A percentile compares a stretch with the other conserved stretches of the same genome.
These are phyloP conservation scores for Arthrobotrys conoides DNA, from an alignment of 2,329 filamentous ascomycete genomes.

Conservation along the genomic window DNA sequence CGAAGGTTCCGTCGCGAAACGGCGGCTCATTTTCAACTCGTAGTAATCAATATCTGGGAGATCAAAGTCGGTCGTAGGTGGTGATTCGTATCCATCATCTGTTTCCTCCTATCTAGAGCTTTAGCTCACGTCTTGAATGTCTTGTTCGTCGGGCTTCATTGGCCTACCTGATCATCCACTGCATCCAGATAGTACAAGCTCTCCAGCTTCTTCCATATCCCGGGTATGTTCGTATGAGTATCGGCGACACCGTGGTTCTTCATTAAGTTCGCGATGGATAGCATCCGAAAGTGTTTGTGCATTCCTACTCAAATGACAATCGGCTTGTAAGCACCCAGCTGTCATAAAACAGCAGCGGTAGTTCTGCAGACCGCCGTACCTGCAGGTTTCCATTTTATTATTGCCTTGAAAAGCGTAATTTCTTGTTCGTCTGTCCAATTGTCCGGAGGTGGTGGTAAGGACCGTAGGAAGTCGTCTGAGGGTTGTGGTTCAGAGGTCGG, in stretches of 20 bases:
- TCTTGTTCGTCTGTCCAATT: conserved; percentile 97
- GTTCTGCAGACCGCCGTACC: conserved; percentile 70
- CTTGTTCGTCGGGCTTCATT: not conserved
- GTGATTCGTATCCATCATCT: conserved; percentile 61
- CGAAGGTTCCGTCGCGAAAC: conserved; percentile 58
- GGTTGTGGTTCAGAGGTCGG: conserved; percentile 68
- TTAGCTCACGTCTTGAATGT: not conserved
- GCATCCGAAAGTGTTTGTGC: conserved; percentile 94
- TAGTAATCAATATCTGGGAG: conserved; percentile 61
- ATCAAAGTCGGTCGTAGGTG: conserved; percentile 51
- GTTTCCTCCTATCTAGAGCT: conserved; percentile 56
- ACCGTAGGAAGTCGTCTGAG: conserved; percentile 43
- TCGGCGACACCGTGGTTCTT: conserved; percentile 84
- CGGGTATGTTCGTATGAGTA: conserved; percentile 87
- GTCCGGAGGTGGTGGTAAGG: conserved; percentile 68
- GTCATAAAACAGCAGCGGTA: not conserved
- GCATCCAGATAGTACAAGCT: conserved; percentile 87
- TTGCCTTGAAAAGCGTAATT: conserved; percentile 89
- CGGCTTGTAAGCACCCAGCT: conserved; percentile 33
- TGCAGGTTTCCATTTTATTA: conserved; percentile 95
- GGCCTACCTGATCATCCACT: conserved; percentile 85
- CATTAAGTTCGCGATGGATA: conserved; percentile 84
- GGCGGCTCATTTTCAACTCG: conserved; percentile 60
- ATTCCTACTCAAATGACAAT: conserved; percentile 73
- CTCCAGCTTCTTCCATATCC: conserved; percentile 90